These are phyloP conservation scores for Nicotiana benthamiana DNA, from an alignment of 257 asterid species.

Conservation along the genomic window DNA sequence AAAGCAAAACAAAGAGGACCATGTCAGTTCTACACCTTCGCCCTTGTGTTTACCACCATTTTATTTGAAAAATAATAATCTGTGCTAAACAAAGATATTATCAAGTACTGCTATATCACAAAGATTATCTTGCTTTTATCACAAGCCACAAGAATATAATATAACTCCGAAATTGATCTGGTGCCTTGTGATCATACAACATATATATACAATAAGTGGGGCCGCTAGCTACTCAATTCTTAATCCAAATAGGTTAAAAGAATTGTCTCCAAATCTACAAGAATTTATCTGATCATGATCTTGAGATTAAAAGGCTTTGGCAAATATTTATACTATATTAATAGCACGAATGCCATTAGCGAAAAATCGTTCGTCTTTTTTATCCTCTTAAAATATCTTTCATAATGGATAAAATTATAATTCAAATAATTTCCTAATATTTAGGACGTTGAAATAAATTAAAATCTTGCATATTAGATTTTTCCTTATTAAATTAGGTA, in stretches of 20 bases:
- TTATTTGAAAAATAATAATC: neutral
- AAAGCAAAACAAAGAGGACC: neutral
- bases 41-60: neutral
- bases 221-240: neutral
- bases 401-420: too few relatives aligned
- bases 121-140: neutral
- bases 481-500: too few relatives aligned
- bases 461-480: too few relatives aligned
- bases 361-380: too few relatives aligned
- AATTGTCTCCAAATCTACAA: neutral
- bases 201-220: neutral
- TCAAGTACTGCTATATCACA: neutral
- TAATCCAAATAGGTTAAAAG: neutral
- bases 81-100: neutral
- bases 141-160: neutral
- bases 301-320: neutral
- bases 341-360: too few relatives aligned
- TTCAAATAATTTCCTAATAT: too few relatives aligned
- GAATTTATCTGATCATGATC: neutral
- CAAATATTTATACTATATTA: too few relatives aligned
- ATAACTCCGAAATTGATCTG: neutral
- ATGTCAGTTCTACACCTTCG: neutral
- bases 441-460: too few relatives aligned
- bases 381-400: too few relatives aligned
- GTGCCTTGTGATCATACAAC: neutral